Conservation (phyloP, 208 protist genomes). For the Leishmania tarentolae region DNA sequence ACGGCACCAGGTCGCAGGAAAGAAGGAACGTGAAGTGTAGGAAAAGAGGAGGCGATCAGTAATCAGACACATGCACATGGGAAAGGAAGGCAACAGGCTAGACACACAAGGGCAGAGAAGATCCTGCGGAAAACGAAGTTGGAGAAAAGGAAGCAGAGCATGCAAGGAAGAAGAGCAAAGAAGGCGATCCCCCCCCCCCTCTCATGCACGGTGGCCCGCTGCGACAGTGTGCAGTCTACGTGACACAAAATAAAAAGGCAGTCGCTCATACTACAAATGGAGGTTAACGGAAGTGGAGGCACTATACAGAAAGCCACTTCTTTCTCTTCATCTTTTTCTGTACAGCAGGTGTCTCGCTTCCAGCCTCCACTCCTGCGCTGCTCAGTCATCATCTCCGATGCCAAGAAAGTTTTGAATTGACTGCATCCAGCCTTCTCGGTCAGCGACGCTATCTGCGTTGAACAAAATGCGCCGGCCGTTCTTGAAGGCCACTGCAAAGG, state of each 20-base stretch:
- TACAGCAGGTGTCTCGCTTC: neutral
- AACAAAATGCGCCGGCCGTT: conserved; percentile 71
- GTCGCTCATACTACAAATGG: neutral
- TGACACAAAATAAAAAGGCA: too few species aligned
- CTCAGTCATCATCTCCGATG: conserved; percentile 52
- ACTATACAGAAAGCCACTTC: neutral
- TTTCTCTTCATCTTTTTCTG: neutral
- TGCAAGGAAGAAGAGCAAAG: neutral
- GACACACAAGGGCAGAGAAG: neutral
- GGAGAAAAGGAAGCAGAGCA: neutral
- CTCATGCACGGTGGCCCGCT: neutral
- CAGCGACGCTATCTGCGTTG: conserved; percentile 46
- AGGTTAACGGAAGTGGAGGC: neutral
- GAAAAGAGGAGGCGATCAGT: neutral
- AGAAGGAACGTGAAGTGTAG: neutral
- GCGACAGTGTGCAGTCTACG: neutral
- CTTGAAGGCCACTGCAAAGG: conserved; percentile 80
- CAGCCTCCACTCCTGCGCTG: conserved; percentile 6
- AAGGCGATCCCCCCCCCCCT: neutral
- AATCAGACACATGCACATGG: neutral
- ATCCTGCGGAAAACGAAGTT: neutral
- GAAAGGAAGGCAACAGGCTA: neutral
- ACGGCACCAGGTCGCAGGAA: neutral
- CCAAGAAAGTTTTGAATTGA: conserved; percentile 79
- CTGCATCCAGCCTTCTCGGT: conserved; percentile 72